These are phyloP conservation scores for Dioscorea zingiberensis DNA, from an alignment of 106 monocot species.

Conservation along the genomic window DNA sequence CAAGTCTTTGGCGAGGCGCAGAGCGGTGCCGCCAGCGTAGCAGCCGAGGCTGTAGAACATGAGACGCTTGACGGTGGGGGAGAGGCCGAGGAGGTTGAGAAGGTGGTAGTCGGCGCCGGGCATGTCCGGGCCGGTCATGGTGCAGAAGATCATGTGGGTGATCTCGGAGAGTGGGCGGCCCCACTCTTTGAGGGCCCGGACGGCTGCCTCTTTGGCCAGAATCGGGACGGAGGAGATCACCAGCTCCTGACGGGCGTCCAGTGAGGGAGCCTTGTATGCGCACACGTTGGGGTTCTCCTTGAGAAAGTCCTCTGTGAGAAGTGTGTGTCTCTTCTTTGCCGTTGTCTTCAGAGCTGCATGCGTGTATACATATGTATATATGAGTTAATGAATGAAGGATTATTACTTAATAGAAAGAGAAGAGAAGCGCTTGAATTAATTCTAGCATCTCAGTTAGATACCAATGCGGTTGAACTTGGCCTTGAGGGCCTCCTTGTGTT, in stretches of 20 bases:
- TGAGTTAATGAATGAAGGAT: no score
- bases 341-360: slow-evolving; percentile 9
- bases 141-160: slow-evolving; percentile 11
- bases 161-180: slow-evolving; percentile 1
- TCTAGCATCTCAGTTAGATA: no score
- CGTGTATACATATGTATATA: no score
- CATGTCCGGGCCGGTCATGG: not conserved
- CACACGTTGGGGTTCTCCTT: not conserved
- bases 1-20: slow-evolving; percentile 11
- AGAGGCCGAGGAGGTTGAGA: slow-evolving; percentile 13
- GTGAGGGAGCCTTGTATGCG: slow-evolving; percentile 5
- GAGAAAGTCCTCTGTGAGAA: not conserved
- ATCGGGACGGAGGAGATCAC: not conserved
- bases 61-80: slow-evolving; percentile 3
- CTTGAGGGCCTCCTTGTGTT: slow-evolving; percentile 18
- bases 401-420: no score
- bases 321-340: slow-evolving; percentile 4
- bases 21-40: not conserved
- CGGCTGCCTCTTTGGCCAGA: slow-evolving; percentile 2
- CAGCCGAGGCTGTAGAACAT: slow-evolving; percentile 9
- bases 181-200: slow-evolving; percentile 9
- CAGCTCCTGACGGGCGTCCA: slow-evolving; percentile 5
- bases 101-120: not conserved
- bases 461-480: slow-evolving; percentile 3
- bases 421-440: no score